Evolutionary conservation across 768 basidiomycete species (phyloP), one percentile per base, ranked within the genome.

Genomic region (Amanita molliuscula): DNA sequence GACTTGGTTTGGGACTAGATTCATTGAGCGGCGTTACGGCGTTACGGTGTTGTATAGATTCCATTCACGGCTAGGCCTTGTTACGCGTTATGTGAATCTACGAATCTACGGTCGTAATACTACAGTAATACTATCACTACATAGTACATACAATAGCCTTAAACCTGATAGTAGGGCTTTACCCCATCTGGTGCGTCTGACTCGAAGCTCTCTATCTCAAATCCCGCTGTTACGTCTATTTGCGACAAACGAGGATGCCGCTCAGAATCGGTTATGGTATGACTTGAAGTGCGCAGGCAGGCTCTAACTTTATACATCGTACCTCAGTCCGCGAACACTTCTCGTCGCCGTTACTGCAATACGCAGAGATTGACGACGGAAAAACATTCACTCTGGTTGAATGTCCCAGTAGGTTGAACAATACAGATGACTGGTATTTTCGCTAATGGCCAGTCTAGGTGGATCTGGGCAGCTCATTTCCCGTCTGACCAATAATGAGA

Each of bases 281-380:
- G 59, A 48, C 29, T 7, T n/a, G 16, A 16, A 8, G 10, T 25
- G 18, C 37, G 28, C 34, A 41, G 36, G 31, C 10, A 33, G 38
- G n/a, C 26, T 16, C 36, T 16, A 21, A 13, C 41, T 10, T n/a
- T 16, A 15, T 31, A 20, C 16, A 45, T 18, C 21, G 34, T 10
- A 35, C 18, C 2, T 16, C 55, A 86, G 86, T 91, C 44, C 73
- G 85, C 28, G 88, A 91, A 61, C 93, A 96, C 64, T 97, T 97
- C 67, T 88, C 87, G 13, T 87, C 88, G 1, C 95, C 95, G 0
- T 72, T 99, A 13, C 78, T 98, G 2, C 93, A 95, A 61, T 89
- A 84, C 59, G 81, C 82, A 1, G 79, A 77, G 20, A 69, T 64
- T 7, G 88, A 95, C 58, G 68, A 74, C 18, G 79, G 77, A 4